These are phyloP conservation scores for Amphicarpaea edgeworthii DNA, from an alignment of 306 rosid species.

Conservation along the genomic window DNA sequence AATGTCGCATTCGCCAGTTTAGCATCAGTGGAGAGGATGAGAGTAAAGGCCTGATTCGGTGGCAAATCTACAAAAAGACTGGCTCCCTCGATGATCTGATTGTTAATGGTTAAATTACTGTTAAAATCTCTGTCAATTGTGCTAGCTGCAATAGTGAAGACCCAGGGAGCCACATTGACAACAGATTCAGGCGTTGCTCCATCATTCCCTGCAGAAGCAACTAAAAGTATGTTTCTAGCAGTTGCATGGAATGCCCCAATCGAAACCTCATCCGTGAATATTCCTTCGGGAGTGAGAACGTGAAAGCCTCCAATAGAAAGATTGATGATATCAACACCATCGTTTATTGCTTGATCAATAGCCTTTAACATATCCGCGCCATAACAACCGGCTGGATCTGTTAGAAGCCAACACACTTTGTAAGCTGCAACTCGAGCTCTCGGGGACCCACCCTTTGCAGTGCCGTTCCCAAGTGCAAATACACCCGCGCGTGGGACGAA, in stretches of 20 bases:
- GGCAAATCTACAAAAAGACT: constrained; percentile 57
- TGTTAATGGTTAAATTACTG: constrained; percentile 41
- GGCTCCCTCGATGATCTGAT: constrained; percentile 54
- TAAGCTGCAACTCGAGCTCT: constrained; percentile 75
- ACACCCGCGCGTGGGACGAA: constrained; percentile 54
- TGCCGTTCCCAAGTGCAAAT: constrained; percentile 71
- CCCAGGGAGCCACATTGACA: constrained; percentile 59
- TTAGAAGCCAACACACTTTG: constrained; percentile 75
- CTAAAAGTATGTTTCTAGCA: constrained; percentile 46
- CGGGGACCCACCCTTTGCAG: constrained; percentile 88
- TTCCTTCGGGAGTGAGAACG: constrained; percentile 10
- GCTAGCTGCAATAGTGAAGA: constrained; percentile 70
- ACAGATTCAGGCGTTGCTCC: constrained; percentile 55
- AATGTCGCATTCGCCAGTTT: constrained; percentile 40
- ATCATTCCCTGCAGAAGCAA: constrained; percentile 62
- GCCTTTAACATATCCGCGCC: constrained; percentile 67
- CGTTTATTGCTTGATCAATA: constrained; percentile 66
- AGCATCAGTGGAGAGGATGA: constrained; percentile 53
- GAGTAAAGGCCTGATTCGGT: constrained; percentile 46
- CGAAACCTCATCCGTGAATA: constrained; percentile 45
- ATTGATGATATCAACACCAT: constrained; percentile 66
- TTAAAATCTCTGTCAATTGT: constrained; percentile 56
- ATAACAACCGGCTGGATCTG: constrained; percentile 45
- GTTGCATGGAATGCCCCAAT: constrained; percentile 70
- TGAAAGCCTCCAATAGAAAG: constrained; percentile 54